Evolutionary conservation across 129 eudicot species (phyloP).

Genomic region (Pulicaria dysenterica): DNA sequence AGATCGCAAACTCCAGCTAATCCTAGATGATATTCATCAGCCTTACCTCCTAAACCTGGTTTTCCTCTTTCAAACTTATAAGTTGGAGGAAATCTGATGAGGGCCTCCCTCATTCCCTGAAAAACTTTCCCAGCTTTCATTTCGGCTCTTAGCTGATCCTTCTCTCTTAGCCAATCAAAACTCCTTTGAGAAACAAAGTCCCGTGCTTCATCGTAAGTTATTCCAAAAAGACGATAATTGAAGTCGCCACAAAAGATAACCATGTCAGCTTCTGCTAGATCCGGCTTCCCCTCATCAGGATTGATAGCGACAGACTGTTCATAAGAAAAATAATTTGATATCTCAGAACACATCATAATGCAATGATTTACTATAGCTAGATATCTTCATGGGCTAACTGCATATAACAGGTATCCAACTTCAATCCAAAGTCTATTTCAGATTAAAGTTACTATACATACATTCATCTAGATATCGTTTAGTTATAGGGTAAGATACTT

Average conservation of each 20-base stretch:
- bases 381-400: neutral
- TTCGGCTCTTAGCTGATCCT: conserved; percentile 90
- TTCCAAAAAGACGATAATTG: conserved; percentile 95
- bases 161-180: conserved; percentile 96
- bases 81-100: conserved; percentile 94
- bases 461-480: conserved; percentile 1
- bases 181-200: conserved; percentile 97
- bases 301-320: conserved; percentile 52
- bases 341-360: neutral
- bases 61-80: conserved; percentile 88
- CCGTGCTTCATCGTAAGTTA: conserved; percentile 96
- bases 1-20: too few species aligned
- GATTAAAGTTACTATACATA: neutral
- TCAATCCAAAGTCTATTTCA: neutral
- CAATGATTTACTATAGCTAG: neutral
- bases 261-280: conserved; percentile 94
- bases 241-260: conserved; percentile 88
- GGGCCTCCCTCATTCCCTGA: conserved; percentile 96
- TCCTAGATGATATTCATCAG: neutral
- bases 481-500: conserved; percentile 14
- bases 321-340: conserved; percentile 1
- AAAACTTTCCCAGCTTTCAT: conserved; percentile 98
- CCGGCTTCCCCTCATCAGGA: conserved; percentile 86
- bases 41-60: conserved; percentile 95
- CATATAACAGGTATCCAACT: neutral